Evolutionary conservation across 345 rosid genomes (phyloP).

Genomic region (Eucalyptus cloeziana): DNA sequence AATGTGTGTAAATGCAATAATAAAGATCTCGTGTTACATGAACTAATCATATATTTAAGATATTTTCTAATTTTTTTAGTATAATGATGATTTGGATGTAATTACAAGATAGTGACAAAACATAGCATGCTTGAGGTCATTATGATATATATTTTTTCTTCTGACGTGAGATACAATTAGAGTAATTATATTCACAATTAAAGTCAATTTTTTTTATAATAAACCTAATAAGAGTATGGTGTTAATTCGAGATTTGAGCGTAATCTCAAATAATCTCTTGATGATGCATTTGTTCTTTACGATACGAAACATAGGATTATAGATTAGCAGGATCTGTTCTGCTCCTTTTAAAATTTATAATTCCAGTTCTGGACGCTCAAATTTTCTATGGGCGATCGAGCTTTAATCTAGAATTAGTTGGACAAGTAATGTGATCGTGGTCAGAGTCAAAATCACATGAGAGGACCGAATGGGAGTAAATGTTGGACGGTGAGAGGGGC

Average conservation of each 20-base stretch:
- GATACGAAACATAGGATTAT: background rate
- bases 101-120: background rate
- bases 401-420: background rate
- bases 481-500: background rate
- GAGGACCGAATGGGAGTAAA: background rate
- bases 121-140: background rate
- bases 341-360: background rate
- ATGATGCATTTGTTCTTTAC: background rate
- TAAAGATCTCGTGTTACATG: background rate
- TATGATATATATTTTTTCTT: background rate
- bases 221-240: background rate
- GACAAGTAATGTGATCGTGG: background rate
- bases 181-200: background rate
- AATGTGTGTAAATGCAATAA: background rate
- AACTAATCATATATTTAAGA: background rate
- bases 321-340: background rate
- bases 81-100: background rate
- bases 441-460: background rate
- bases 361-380: background rate
- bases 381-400: background rate
- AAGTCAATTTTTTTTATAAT: background rate
- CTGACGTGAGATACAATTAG: background rate
- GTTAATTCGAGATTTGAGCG: fast-evolving
- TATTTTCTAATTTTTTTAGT: background rate
- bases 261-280: background rate